Conservation (phyloP, 75 land plant genomes). For the Cupressus sempervirens region DNA sequence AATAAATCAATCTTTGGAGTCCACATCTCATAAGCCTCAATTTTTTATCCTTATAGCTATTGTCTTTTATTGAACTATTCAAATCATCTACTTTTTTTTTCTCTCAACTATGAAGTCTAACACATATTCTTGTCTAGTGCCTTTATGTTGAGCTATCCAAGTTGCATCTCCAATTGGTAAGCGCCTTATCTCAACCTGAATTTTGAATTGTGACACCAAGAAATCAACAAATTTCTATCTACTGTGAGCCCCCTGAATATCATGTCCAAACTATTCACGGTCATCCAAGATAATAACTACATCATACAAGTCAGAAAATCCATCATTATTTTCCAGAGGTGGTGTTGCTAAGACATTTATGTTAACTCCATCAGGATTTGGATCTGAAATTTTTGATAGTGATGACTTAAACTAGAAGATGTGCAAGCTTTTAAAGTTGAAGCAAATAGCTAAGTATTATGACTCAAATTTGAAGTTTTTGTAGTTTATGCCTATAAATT, state of each 20-base stretch:
- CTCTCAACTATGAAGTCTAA: no score
- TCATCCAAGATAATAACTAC: conserved; percentile 84
- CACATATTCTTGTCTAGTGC: no score
- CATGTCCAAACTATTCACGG: conserved; percentile 70
- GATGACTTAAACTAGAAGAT: neutral
- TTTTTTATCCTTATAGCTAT: no score
- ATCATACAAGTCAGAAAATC: conserved; percentile 67
- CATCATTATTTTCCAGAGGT: conserved; percentile 60
- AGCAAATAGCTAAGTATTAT: neutral
- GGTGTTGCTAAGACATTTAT: conserved; percentile 42
- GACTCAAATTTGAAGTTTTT: neutral
- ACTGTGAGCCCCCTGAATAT: conserved; percentile 30
- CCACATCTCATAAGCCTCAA: no score
- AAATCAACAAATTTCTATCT: conserved; percentile 56
- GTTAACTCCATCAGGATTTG: neutral
- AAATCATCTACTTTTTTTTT: no score
- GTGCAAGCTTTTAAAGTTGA: neutral
- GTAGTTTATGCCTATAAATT: neutral
- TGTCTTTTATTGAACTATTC: no score
- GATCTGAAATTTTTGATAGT: neutral
- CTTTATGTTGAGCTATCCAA: no score
- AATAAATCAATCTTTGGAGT: no score
- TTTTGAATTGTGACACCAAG: conserved; percentile 46
- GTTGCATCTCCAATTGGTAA: no score
- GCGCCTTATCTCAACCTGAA: conserved; percentile 74